These are phyloP conservation scores for Rhynchospora tenuis DNA, from an alignment of 176 grass and related monocot species.

Conservation along the genomic window DNA sequence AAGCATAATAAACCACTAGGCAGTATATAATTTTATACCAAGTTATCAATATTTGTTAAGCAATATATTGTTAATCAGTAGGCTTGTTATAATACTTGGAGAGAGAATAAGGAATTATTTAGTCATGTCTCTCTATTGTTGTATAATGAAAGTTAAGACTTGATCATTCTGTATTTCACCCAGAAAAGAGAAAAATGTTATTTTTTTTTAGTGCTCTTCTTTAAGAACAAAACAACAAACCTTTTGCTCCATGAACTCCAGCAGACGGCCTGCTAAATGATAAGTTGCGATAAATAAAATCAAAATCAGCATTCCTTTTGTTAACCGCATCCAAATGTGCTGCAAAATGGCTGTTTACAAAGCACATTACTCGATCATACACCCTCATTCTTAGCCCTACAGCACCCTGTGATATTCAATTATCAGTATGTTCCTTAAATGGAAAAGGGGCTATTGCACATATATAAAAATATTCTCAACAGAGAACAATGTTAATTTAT, in stretches of 20 bases:
- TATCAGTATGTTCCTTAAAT: neutral
- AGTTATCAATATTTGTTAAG: neutral
- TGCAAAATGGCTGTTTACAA: constrained; percentile 95
- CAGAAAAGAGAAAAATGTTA: constrained; percentile 4
- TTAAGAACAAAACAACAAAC: constrained; percentile 34
- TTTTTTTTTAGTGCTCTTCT: constrained; percentile 5
- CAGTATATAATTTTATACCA: neutral
- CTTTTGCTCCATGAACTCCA: constrained; percentile 61
- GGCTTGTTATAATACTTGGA: neutral
- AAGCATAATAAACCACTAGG: neutral
- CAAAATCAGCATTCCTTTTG: constrained; percentile 91
- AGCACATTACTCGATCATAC: constrained; percentile 80
- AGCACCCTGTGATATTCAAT: constrained; percentile 56
- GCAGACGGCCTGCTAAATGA: constrained; percentile 71
- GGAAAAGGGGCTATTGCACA: neutral
- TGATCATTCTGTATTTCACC: constrained; percentile 13
- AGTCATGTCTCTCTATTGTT: neutral
- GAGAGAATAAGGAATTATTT: neutral
- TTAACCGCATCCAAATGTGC: constrained; percentile 93
- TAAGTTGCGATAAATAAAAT: constrained; percentile 84
- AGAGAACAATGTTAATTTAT: neutral
- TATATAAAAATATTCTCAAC: neutral
- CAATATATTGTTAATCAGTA: neutral
- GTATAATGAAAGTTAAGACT: neutral
- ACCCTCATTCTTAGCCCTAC: constrained; percentile 98